phyloP scores from a whole-genome alignment of 2,329 filamentous ascomycete genomes.

The Fusarium mundagurra region DNA sequence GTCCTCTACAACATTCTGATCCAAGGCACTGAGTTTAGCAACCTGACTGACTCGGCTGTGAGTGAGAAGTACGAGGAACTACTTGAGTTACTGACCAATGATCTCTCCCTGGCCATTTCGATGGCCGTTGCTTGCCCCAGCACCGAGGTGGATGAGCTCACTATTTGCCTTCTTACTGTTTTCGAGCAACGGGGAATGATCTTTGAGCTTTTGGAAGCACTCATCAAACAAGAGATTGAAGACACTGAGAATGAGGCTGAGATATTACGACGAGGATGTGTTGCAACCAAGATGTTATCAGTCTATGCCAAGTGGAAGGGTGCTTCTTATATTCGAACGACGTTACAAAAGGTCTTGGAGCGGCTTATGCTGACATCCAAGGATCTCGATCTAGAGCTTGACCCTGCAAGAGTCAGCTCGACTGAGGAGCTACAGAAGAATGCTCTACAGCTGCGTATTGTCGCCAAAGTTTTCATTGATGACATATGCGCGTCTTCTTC shows the following conservation, averaged over 20 bases:
- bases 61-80: constrained; percentile 76
- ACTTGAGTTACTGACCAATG: constrained; percentile 69
- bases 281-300: constrained; percentile 78
- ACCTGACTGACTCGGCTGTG: constrained; percentile 72
- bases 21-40: constrained; percentile 77
- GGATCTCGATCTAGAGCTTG: constrained; percentile 74
- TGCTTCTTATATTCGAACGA: constrained; percentile 68
- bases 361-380: constrained; percentile 73
- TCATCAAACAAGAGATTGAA: constrained; percentile 75
- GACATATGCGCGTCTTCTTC: constrained; percentile 72
- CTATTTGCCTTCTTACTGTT: constrained; percentile 74
- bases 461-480: constrained; percentile 77
- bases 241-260: constrained; percentile 77
- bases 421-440: constrained; percentile 73
- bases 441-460: constrained; percentile 70
- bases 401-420: constrained; percentile 69
- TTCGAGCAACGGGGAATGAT: constrained; percentile 73
- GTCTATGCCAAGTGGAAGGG: constrained; percentile 79
- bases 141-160: constrained; percentile 74
- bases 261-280: constrained; percentile 72
- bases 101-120: constrained; percentile 69
- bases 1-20: constrained; percentile 76
- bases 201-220: constrained; percentile 70
- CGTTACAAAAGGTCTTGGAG: constrained; percentile 73
- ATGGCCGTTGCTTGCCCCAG: constrained; percentile 74